phyloP scores from a whole-genome alignment of 306 rosid species.

The Sicyos edulis region DNA sequence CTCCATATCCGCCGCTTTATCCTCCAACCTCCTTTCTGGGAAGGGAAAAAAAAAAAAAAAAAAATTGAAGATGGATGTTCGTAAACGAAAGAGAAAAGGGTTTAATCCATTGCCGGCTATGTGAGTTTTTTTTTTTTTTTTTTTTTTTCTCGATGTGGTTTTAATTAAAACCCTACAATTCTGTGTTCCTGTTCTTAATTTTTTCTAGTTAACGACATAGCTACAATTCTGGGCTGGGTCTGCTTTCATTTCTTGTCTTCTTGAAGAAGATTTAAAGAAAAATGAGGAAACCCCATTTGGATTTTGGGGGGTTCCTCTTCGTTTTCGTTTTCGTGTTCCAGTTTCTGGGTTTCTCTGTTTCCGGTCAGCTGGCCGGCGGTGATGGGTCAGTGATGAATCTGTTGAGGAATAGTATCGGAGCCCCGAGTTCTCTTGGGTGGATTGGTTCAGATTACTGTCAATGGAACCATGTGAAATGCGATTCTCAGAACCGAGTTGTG shows the following conservation, averaged over 20 bases:
- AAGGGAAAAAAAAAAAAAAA: not conserved
- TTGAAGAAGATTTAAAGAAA: not conserved
- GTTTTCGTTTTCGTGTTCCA: not conserved
- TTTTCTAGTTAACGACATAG: not conserved
- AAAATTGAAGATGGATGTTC: not conserved
- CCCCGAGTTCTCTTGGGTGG: constrained; percentile 42
- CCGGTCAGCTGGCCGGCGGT: constrained; percentile 39
- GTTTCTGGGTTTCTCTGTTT: not conserved
- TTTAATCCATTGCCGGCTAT: not conserved
- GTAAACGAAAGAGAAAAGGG: not conserved
- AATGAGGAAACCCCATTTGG: constrained; percentile 35
- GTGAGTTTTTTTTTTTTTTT: not conserved
- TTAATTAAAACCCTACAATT: constrained; percentile 16
- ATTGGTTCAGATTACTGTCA: constrained; percentile 39
- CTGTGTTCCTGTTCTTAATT: constrained; percentile 7
- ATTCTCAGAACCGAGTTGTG: constrained; percentile 23
- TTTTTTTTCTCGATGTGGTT: not conserved
- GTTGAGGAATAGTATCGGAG: constrained; percentile 31
- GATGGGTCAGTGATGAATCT: constrained; percentile 46
- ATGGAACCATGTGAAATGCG: constrained; percentile 42
- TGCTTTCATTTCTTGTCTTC: not conserved
- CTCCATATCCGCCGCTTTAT: constrained; percentile 14
- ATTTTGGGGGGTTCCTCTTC: constrained; percentile 20
- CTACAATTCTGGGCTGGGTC: not conserved
- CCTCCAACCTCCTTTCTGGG: constrained; percentile 18